Conservation (phyloP, 163 green algal species). For the Scenedesmus sp. region DNA sequence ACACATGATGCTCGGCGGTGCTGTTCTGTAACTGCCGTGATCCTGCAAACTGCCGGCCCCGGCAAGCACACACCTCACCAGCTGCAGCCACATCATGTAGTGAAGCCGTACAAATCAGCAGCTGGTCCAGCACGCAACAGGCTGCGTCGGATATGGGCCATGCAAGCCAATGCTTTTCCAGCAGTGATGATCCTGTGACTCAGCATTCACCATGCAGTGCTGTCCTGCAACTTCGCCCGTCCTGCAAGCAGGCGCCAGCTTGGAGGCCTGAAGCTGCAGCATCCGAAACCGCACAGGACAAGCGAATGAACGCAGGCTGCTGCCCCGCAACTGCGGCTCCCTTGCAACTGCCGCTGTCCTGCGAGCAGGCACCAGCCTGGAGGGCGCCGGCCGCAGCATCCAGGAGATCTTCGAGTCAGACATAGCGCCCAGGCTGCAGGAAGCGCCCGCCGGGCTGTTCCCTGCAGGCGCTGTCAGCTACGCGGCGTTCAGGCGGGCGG, state of each 20-base stretch:
- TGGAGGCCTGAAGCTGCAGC: constrained; percentile 40
- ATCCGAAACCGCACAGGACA: too few relatives aligned
- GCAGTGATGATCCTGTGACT: too few relatives aligned
- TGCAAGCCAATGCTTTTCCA: too few relatives aligned
- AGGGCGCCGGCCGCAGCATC: constrained; percentile 2
- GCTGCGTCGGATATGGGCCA: too few relatives aligned
- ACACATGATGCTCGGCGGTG: too few relatives aligned
- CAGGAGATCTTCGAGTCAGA: constrained; percentile 23
- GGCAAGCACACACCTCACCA: constrained; percentile 69
- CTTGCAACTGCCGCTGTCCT: not conserved
- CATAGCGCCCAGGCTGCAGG: constrained; percentile 48
- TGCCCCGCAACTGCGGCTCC: constrained; percentile 23
- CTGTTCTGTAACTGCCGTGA: not conserved
- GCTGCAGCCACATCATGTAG: not conserved
- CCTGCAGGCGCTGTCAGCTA: constrained; percentile 49
- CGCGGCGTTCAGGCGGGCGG: constrained; percentile 65
- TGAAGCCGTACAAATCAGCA: too few relatives aligned
- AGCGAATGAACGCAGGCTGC: not conserved
- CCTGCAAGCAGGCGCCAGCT: constrained; percentile 61
- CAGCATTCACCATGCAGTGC: not conserved
- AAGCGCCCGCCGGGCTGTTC: constrained; percentile 64
- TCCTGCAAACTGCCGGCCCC: too few relatives aligned
- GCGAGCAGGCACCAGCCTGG: constrained; percentile 68
- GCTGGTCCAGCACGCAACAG: too few relatives aligned
- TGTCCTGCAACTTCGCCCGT: not conserved